phyloP scores from a whole-genome alignment of 2,329 filamentous ascomycete species.

The Cercospora berteroae region DNA sequence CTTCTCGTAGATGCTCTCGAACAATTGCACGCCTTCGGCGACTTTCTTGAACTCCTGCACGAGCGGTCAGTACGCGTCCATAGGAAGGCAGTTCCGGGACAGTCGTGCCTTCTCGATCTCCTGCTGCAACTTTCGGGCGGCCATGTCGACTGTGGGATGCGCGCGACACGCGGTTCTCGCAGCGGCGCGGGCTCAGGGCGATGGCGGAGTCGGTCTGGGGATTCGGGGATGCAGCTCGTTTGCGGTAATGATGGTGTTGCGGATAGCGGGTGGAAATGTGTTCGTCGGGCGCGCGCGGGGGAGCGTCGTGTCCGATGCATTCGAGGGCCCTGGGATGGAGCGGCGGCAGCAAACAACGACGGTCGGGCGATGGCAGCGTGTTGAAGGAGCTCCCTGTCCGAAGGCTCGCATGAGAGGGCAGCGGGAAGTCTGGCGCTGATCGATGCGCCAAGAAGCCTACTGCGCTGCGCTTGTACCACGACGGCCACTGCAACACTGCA shows the following conservation, averaged over 20 bases:
- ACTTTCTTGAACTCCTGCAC: constrained; percentile 81
- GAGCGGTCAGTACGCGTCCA: constrained; percentile 22
- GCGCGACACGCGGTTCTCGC: constrained; percentile 16
- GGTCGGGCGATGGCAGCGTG: not conserved
- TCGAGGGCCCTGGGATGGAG: not conserved
- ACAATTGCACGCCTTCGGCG: constrained; percentile 83
- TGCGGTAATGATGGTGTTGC: not conserved
- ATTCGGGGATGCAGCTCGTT: not conserved
- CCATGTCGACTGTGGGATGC: constrained; percentile 61
- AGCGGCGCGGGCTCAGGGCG: not conserved
- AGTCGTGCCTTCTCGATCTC: constrained; percentile 85
- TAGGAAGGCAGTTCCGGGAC: constrained; percentile 1
- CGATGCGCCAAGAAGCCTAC: constrained; percentile 6
- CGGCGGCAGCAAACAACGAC: not conserved
- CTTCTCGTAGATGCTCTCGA: constrained; percentile 96
- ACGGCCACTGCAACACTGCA: not conserved
- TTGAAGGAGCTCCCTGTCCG: not conserved
- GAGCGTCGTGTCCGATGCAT: not conserved
- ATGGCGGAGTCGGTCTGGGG: not conserved
- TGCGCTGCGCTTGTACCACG: not conserved
- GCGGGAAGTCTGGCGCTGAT: constrained; percentile 1
- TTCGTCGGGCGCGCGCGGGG: not conserved
- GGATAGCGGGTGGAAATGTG: not conserved
- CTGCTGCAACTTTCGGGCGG: constrained; percentile 91
- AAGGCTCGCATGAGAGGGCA: not conserved